Percentiles rank a stretch among this genome's conserved stretches.
Conservation (phyloP, 129 eudicot genomes). For the Solidago caesia region DNA sequence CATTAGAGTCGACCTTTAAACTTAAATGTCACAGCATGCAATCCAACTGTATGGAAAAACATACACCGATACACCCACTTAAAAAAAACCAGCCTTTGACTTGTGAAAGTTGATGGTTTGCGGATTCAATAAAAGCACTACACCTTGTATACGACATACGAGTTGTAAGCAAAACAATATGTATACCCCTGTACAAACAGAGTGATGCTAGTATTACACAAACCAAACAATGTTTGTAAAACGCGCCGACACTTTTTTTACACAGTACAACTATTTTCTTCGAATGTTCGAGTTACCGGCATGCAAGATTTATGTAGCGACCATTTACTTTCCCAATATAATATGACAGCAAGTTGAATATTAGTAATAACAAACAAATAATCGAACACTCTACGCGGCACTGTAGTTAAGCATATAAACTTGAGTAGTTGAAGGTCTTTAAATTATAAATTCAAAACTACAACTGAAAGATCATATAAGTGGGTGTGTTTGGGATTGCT, state of each 20-base stretch:
- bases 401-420: neutral
- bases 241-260: neutral
- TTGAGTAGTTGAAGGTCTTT: neutral
- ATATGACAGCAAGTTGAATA: too few relatives aligned
- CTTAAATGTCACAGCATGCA: neutral
- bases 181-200: neutral
- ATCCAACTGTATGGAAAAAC: neutral
- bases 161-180: neutral
- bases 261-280: too few relatives aligned
- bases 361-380: neutral
- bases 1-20: neutral
- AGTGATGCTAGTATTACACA: neutral
- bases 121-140: neutral
- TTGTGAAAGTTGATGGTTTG: slow-evolving; percentile 2
- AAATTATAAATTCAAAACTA: neutral
- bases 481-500: too few relatives aligned
- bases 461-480: neutral
- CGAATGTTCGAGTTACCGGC: neutral
- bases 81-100: slow-evolving; percentile 8
- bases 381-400: neutral
- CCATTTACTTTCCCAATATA: neutral
- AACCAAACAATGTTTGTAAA: neutral
- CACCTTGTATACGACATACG: neutral
- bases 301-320: neutral
- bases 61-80: neutral